Conservation (phyloP, 1,284 basidiomycete genomes). For the Athelia sp. region DNA sequence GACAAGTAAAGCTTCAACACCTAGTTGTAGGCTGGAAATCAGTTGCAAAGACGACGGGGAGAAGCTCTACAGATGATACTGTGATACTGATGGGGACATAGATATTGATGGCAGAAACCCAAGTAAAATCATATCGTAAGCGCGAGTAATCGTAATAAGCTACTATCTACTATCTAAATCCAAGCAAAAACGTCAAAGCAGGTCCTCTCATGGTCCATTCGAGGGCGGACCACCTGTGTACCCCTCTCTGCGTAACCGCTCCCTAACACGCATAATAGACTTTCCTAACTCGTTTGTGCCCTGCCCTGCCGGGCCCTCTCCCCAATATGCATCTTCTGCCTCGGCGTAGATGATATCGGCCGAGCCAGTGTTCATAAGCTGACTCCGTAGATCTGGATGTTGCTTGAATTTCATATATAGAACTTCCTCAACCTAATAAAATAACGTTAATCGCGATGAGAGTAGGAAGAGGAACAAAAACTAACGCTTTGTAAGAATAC, state of each 20-base stretch:
- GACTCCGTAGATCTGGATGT: constrained; percentile 40
- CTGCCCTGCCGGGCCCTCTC: constrained; percentile 39
- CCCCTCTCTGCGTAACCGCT: constrained; percentile 16
- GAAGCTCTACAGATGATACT: too few species aligned
- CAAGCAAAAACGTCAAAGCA: too few species aligned
- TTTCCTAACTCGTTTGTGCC: constrained; percentile 58
- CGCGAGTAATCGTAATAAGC: too few species aligned
- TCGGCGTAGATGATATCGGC: constrained; percentile 46
- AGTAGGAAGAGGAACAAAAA: constrained; percentile 7
- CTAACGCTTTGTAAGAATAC: constrained; percentile 44
- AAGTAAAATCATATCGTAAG: too few species aligned
- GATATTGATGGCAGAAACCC: too few species aligned
- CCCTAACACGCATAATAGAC: constrained; percentile 48
- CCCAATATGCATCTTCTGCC: constrained; percentile 50
- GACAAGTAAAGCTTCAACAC: background rate
- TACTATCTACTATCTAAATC: too few species aligned
- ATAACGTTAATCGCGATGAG: constrained; percentile 3
- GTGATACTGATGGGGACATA: too few species aligned
- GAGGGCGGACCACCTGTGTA: too few species aligned
- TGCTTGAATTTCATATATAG: constrained; percentile 59
- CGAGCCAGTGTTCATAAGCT: constrained; percentile 45
- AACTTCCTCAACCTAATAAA: constrained; percentile 52
- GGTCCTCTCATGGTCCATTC: too few species aligned
- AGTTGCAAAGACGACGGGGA: too few species aligned
- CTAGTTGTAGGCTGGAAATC: too few species aligned